A percentile compares a stretch with the other conserved stretches of the same genome.
Conservation (phyloP, 2,329 filamentous ascomycete species). For the Drechslerella stenobrocha region DNA sequence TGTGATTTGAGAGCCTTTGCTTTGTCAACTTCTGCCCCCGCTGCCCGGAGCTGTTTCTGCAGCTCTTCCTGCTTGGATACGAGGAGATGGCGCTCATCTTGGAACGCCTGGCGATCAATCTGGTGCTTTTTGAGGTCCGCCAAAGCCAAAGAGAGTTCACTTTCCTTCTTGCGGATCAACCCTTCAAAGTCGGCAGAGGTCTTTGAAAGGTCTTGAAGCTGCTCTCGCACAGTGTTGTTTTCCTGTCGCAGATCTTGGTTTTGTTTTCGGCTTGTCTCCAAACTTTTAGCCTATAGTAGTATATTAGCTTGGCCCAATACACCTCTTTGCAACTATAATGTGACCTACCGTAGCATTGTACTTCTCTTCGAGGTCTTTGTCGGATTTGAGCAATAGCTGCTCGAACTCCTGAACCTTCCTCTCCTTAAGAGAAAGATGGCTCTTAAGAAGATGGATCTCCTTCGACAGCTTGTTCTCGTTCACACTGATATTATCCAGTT, state of each 20-base stretch:
- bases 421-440: conserved; percentile 84
- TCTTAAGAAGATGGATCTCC: conserved; percentile 88
- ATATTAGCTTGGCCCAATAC: conserved; percentile 7
- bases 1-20: conserved; percentile 82
- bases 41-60: conserved; percentile 73
- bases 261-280: conserved; percentile 72
- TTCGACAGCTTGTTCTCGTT: conserved; percentile 76
- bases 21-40: conserved; percentile 84
- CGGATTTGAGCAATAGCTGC: conserved; percentile 75
- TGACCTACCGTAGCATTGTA: conserved; percentile 61
- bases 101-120: conserved; percentile 74
- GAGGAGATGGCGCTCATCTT: conserved; percentile 74
- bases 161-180: conserved; percentile 88
- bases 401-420: conserved; percentile 88
- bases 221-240: conserved; percentile 78
- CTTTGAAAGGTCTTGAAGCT: conserved; percentile 81
- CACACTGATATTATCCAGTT: conserved; percentile 72
- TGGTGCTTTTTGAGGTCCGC: conserved; percentile 82
- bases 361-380: conserved; percentile 87
- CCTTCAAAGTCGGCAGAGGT: conserved; percentile 96
- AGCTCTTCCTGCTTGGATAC: conserved; percentile 77
- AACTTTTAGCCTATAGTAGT: conserved; percentile 71
- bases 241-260: conserved; percentile 77
- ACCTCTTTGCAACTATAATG: not conserved
- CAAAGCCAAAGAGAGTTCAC: conserved; percentile 81